A percentile compares a stretch with the other conserved stretches of the same genome.
phyloP scores from a whole-genome alignment of 2,329 filamentous ascomycete species.

The Zelopaecilomyces penicillatus region DNA sequence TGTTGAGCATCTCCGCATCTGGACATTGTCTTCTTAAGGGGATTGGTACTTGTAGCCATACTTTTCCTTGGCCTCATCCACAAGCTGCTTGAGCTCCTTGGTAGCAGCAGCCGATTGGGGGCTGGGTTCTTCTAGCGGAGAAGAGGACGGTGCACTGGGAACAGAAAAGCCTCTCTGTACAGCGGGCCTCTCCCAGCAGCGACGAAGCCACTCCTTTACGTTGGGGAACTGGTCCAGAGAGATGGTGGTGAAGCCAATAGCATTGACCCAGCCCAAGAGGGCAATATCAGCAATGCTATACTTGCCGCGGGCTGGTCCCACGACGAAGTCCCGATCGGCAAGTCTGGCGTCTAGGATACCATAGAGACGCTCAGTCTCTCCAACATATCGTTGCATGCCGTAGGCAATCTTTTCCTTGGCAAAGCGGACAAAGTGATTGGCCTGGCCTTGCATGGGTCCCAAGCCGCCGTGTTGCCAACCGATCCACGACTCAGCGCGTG shows the following conservation, averaged over 20 bases:
- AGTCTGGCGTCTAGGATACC: constrained; percentile 63
- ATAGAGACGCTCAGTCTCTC: constrained; percentile 68
- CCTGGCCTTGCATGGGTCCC: constrained; percentile 61
- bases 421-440: constrained; percentile 63
- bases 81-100: constrained; percentile 20
- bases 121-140: constrained; percentile 10
- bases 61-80: constrained; percentile 35
- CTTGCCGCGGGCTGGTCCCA: constrained; percentile 44
- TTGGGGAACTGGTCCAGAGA: constrained; percentile 53
- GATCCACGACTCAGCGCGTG: constrained; percentile 41
- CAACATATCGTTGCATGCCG: constrained; percentile 63
- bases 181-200: constrained; percentile 56
- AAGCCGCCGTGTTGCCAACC: constrained; percentile 68
- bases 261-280: constrained; percentile 60
- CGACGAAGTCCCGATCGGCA: constrained; percentile 39
- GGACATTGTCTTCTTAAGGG: constrained; percentile 19
- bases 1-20: too few relatives aligned
- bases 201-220: constrained; percentile 65
- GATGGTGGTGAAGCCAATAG: constrained; percentile 34
- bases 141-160: constrained; percentile 45
- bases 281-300: constrained; percentile 66
- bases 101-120: constrained; percentile 15
- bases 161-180: constrained; percentile 67
- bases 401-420: constrained; percentile 63
- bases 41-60: constrained; percentile 40